Base-by-base conservation (phyloP, 257 asterid genomes). In the Datura wrightii region DNA sequence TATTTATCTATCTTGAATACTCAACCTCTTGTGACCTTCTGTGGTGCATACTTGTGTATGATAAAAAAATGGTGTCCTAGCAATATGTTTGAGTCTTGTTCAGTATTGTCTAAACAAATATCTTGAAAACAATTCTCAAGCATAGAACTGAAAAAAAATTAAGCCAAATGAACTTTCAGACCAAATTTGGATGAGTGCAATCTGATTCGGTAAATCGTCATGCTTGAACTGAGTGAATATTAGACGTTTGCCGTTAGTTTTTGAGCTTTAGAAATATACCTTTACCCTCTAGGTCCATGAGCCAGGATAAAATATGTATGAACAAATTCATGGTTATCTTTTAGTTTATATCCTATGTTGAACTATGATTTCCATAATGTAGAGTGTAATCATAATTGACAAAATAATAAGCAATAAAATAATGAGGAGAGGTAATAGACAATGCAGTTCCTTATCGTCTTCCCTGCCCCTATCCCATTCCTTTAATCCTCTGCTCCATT, bases 1-100 rank as follows among this genome's bases (percentile, higher is more conserved):
- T 96, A 94, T 82, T 90, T 36, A 48, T 88, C 66, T 86, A 82
- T 85, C 39, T 10, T 76, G 41, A 76, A 46, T 42, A 31, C 39
- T 66, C 37, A 11, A 56, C 65, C 80, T 13, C 67, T 37, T 44
- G 56, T 16, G 66, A 10, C 41, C 62, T 82, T 82, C 79, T 52
- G 3, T 78, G 6, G 19, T 52, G 34, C 31, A 78, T 14, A 78
- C 59, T 78, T 78, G 46, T 52, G 46, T 13, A 78, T 31, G 24
- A 50, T 76, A 10, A 48, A 44, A 74, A 74, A 74, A 74, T 74
- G 42, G 60, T 11, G 19, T 24, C 59, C 80, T 11, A 24, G 59
- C 58, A 5, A 48, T 19, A 44, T 44, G 6, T 72, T 48, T 1
- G 16, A 74, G 18, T 74, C 59, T 19, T 74, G 24, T 34, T 78